Evolutionary conservation across 805 yeast species (phyloP).

Genomic region (Lipomyces yamanashiensis): DNA sequence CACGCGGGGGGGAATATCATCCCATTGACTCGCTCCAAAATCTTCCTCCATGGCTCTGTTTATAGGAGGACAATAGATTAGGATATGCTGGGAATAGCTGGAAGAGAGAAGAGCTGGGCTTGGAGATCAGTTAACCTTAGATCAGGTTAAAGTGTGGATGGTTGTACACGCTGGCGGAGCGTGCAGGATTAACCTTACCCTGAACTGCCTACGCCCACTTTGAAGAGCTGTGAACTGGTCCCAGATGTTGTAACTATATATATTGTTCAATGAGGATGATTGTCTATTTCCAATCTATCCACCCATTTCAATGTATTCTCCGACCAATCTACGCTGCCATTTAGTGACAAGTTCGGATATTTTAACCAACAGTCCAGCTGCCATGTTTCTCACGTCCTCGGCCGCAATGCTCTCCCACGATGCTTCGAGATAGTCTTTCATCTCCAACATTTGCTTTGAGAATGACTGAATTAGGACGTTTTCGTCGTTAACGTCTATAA

Average conservation of each 20-base stretch:
- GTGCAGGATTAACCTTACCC: neutral
- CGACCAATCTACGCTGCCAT: conserved; percentile 37
- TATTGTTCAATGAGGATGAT: neutral
- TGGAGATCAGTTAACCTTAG: neutral
- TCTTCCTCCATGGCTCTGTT: conserved; percentile 26
- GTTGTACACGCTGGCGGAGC: neutral
- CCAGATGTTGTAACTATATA: neutral
- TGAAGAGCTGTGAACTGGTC: neutral
- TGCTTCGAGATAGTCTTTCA: conserved; percentile 42
- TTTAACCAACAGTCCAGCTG: conserved; percentile 44
- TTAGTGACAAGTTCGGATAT: conserved; percentile 40
- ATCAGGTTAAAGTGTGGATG: neutral
- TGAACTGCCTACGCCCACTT: neutral
- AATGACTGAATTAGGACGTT: conserved; percentile 38
- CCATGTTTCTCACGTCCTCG: conserved; percentile 42
- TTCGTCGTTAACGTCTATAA: conserved; percentile 42
- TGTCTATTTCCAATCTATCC: neutral
- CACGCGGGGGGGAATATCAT: conserved; percentile 28
- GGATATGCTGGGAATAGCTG: neutral
- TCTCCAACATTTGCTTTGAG: conserved; percentile 42
- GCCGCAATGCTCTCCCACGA: conserved; percentile 43
- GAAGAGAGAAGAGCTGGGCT: neutral
- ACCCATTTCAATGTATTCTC: conserved; percentile 20
- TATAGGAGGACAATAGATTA: neutral
- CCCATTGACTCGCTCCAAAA: conserved; percentile 35